Conservation (phyloP, 176 grass and related monocot genomes). For the Carex myosuroides region DNA sequence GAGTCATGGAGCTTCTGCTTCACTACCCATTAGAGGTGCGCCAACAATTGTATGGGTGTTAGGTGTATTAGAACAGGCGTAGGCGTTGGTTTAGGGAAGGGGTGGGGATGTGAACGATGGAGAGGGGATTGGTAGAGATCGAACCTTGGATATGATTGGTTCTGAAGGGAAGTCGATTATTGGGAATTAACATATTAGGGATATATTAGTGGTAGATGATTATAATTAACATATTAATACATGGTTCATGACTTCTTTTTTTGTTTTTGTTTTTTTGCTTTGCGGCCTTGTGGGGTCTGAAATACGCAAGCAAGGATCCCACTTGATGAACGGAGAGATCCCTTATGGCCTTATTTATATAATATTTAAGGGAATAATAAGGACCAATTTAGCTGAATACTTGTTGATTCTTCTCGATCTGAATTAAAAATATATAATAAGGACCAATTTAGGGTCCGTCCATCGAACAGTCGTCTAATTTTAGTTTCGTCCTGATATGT, state of each 20-base stretch:
- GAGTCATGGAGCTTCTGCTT: background rate
- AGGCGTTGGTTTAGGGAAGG: background rate
- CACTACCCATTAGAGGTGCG: background rate
- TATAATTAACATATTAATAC: background rate
- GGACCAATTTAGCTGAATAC: background rate
- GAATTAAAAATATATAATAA: too few species aligned
- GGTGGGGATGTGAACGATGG: background rate
- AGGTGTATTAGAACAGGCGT: background rate
- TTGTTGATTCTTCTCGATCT: background rate
- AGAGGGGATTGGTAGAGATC: background rate
- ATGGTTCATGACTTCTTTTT: background rate
- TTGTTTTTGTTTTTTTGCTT: background rate
- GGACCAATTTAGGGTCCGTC: too few species aligned
- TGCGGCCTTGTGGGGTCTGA: background rate
- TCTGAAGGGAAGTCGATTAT: background rate
- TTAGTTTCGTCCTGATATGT: too few species aligned
- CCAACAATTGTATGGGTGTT: background rate
- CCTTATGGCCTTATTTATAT: background rate
- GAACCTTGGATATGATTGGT: background rate
- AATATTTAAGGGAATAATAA: background rate
- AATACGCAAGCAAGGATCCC: background rate
- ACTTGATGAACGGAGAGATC: background rate
- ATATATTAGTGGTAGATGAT: background rate
- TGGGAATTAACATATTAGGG: too few species aligned
- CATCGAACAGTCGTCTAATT: too few species aligned